These are phyloP conservation scores for Aaosphaeria pasadenensis DNA, from an alignment of 2,329 filamentous ascomycete species.

Conservation along the genomic window DNA sequence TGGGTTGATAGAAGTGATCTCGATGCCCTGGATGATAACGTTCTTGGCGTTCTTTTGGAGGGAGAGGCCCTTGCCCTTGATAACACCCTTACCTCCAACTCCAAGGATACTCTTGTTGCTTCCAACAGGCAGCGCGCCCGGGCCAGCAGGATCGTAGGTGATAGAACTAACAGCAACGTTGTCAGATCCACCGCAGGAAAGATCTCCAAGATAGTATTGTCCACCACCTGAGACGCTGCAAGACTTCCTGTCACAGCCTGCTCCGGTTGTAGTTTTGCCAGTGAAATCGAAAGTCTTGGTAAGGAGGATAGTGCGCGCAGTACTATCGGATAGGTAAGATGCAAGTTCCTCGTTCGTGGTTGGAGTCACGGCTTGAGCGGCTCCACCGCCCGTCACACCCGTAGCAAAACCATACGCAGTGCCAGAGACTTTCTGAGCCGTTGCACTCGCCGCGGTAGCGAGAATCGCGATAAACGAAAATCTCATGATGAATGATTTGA, in stretches of 20 bases:
- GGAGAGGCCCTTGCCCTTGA: slow-evolving; percentile 43
- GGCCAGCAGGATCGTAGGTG: slow-evolving; percentile 34
- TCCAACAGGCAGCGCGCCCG: slow-evolving; percentile 28
- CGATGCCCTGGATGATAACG: slow-evolving; percentile 41
- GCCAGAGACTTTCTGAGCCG: slow-evolving; percentile 20
- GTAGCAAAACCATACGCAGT: slow-evolving; percentile 21
- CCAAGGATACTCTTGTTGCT: slow-evolving; percentile 45
- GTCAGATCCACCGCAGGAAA: slow-evolving; percentile 14
- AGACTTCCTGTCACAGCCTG: slow-evolving; percentile 16
- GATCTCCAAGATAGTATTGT: slow-evolving; percentile 19
- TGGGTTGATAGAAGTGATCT: slow-evolving; percentile 37
- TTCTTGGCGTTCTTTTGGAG: slow-evolving; percentile 33
- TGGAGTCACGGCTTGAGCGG: slow-evolving; percentile 17
- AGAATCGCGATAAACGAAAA: slow-evolving; percentile 13
- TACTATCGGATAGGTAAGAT: slow-evolving; percentile 16
- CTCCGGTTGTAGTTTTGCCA: slow-evolving; percentile 15
- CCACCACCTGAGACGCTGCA: slow-evolving; percentile 14
- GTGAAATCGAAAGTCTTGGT: slow-evolving; percentile 23
- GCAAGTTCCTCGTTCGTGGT: slow-evolving; percentile 19
- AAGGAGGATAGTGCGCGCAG: slow-evolving; percentile 17
- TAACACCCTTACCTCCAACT: slow-evolving; percentile 37
- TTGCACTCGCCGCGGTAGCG: slow-evolving; percentile 11
- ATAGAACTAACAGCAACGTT: slow-evolving; percentile 20
- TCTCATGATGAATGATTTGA: slow-evolving; percentile 10
- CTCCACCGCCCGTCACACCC: slow-evolving; percentile 21